Evolutionary conservation across 192 early-diverging fungal genomes (phyloP).

Genomic region (Entomortierella parvispora): DNA sequence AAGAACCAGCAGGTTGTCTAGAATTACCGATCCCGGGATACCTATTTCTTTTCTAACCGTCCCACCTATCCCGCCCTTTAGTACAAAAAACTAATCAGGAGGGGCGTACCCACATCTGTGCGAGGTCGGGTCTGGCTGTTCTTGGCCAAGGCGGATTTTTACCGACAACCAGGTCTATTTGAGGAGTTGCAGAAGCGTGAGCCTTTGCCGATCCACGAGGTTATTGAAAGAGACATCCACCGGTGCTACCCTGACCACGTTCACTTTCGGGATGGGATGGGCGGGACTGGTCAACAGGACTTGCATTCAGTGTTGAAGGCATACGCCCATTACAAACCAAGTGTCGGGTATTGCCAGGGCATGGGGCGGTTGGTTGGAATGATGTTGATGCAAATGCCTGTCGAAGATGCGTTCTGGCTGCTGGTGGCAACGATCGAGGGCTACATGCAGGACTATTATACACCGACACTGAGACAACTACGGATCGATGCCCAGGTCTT

Average conservation of each 20-base stretch:
- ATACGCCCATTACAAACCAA: constrained; percentile 87
- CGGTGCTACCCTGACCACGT: constrained; percentile 91
- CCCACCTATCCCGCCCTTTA: too few relatives aligned
- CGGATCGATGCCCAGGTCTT: constrained; percentile 86
- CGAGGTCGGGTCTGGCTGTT: constrained; percentile 77
- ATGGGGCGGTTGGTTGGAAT: constrained; percentile 94
- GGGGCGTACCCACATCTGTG: constrained; percentile 76
- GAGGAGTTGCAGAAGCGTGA: constrained; percentile 48
- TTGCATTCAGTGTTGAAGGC: constrained; percentile 83
- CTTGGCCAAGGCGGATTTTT: constrained; percentile 63
- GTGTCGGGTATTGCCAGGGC: constrained; percentile 95
- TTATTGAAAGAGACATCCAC: constrained; percentile 90
- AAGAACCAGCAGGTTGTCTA: neutral
- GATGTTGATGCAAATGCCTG: constrained; percentile 87
- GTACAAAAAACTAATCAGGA: constrained; percentile 76
- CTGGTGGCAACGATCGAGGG: constrained; percentile 79
- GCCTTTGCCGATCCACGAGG: constrained; percentile 77
- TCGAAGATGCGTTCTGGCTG: constrained; percentile 93
- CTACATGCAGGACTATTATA: constrained; percentile 85
- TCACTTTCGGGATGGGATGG: constrained; percentile 77
- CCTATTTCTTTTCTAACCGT: constrained; percentile 7
- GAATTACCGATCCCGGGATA: neutral
- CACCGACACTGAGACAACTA: constrained; percentile 75
- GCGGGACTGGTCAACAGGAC: constrained; percentile 80
- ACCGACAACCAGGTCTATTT: constrained; percentile 61